Evolutionary conservation across 2,329 filamentous ascomycete genomes (phyloP).

Genomic region (Bipolaris victoriae): DNA sequence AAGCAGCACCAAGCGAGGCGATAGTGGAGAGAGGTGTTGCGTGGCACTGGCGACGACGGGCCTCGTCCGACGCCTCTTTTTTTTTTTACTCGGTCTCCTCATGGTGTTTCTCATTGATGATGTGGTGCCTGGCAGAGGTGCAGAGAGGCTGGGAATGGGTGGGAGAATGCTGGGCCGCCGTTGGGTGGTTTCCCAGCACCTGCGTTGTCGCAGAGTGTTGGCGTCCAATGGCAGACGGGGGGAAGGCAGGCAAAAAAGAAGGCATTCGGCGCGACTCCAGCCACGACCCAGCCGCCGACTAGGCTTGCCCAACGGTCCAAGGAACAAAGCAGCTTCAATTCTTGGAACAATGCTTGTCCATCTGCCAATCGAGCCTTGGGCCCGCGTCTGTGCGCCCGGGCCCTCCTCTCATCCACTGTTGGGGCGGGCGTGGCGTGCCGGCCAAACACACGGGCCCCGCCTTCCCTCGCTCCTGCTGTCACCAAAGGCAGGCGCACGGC

Average conservation of each 20-base stretch:
- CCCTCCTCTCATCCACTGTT: not conserved
- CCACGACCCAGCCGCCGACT: conserved; percentile 5
- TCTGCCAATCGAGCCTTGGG: conserved; percentile 11
- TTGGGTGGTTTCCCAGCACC: not conserved
- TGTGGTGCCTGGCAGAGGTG: conserved; percentile 1
- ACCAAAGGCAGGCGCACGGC: conserved; percentile 3
- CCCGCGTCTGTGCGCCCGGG: conserved; percentile 16
- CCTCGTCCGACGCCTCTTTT: not conserved
- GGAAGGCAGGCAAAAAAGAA: conserved; percentile 5
- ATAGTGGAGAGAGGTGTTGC: conserved; percentile 20
- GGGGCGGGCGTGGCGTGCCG: conserved; percentile 1
- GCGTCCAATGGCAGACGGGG: not conserved
- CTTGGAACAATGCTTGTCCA: conserved; percentile 30
- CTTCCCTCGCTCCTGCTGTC: conserved; percentile 5
- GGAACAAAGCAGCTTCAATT: conserved; percentile 10
- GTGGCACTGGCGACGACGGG: conserved; percentile 20
- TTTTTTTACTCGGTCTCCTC: too few species aligned
- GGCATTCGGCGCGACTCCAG: conserved; percentile 9
- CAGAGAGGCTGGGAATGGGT: not conserved
- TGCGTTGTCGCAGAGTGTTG: not conserved
- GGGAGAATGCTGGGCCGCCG: not conserved
- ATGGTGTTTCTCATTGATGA: not conserved
- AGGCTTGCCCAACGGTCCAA: conserved; percentile 14
- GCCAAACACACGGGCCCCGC: conserved; percentile 20
- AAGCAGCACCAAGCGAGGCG: conserved; percentile 18